A percentile compares a stretch with the other conserved stretches of the same genome.
Evolutionary conservation across 2,329 filamentous ascomycete species (phyloP).

Genomic region (Hymenoscyphus fraxineus): DNA sequence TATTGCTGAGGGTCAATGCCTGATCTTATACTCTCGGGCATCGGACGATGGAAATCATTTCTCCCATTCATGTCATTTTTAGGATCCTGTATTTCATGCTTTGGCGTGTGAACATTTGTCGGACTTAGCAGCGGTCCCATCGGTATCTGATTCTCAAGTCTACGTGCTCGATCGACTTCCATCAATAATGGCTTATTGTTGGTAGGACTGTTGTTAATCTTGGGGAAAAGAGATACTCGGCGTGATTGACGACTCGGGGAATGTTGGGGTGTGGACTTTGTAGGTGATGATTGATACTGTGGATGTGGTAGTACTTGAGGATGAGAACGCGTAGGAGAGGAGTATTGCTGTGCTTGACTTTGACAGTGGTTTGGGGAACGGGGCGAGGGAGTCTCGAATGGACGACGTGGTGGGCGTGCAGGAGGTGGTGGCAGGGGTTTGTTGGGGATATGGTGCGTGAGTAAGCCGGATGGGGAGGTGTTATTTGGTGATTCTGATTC

Average conservation of each 20-base stretch:
- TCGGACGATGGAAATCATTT: background rate
- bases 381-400: background rate
- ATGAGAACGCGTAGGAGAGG: background rate
- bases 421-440: slow-evolving; percentile 9
- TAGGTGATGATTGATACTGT: background rate
- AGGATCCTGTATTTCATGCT: background rate
- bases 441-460: background rate
- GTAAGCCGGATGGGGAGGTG: background rate
- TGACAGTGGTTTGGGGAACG: background rate
- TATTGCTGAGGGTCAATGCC: slow-evolving; percentile 6
- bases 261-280: background rate
- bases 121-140: background rate
- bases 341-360: background rate
- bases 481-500: background rate
- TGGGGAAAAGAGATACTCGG: background rate
- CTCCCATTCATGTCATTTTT: background rate
- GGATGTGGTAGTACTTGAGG: background rate
- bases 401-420: background rate
- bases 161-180: background rate
- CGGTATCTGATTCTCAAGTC: background rate
- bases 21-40: background rate
- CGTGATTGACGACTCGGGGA: background rate
- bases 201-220: background rate
- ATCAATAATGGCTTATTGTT: background rate
- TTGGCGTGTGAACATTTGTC: background rate